phyloP scores from a whole-genome alignment of 2,329 filamentous ascomycete genomes.

The Hymenoscyphus fructigenus region DNA sequence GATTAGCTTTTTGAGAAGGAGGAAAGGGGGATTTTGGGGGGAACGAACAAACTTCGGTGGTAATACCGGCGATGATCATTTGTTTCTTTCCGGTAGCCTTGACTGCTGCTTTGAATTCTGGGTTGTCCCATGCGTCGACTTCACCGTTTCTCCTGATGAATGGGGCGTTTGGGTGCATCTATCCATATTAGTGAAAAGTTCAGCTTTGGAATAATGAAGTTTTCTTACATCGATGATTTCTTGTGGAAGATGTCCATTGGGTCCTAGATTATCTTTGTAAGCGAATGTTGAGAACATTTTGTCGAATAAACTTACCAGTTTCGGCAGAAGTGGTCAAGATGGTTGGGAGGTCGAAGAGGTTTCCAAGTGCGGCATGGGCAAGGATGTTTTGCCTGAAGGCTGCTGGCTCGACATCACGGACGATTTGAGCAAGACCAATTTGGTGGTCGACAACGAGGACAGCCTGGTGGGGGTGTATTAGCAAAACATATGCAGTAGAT shows the following conservation, averaged over 20 bases:
- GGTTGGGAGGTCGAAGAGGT: slow-evolving; percentile 66
- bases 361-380: slow-evolving; percentile 65
- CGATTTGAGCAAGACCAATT: slow-evolving; percentile 56
- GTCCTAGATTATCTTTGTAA: slow-evolving; percentile 45
- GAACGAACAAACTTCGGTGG: slow-evolving; percentile 66
- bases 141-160: slow-evolving; percentile 68
- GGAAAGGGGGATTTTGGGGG: no score
- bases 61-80: slow-evolving; percentile 70
- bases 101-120: slow-evolving; percentile 65
- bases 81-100: slow-evolving; percentile 65
- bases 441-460: slow-evolving; percentile 61
- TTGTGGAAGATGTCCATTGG: slow-evolving; percentile 69
- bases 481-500: not conserved
- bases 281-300: not conserved
- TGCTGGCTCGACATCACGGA: slow-evolving; percentile 65
- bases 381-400: slow-evolving; percentile 67
- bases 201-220: not conserved
- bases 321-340: slow-evolving; percentile 71
- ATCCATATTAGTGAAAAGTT: not conserved
- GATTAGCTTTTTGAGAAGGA: not conserved
- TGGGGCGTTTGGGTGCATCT: slow-evolving; percentile 63
- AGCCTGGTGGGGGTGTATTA: slow-evolving; percentile 36
- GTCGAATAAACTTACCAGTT: slow-evolving; percentile 37
- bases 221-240: slow-evolving; percentile 55
- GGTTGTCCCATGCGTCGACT: slow-evolving; percentile 76